phyloP scores from a whole-genome alignment of 108 stramenopile genomes.

The Nitzschia putrida region DNA sequence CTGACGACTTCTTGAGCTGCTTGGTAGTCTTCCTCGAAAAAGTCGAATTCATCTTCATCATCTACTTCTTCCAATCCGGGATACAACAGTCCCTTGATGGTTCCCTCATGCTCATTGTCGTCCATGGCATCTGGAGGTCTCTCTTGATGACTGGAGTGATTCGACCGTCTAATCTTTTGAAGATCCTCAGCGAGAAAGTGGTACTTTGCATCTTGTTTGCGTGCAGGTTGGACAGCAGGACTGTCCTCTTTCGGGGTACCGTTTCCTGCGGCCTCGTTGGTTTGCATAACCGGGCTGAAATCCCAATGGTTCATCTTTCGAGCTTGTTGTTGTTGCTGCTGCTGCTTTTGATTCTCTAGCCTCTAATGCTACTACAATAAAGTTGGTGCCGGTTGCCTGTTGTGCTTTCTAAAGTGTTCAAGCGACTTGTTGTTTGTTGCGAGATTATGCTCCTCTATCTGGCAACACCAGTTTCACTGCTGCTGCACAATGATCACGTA shows the following conservation, averaged over 20 bases:
- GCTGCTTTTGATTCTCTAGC: too few relatives aligned
- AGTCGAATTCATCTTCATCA: not conserved
- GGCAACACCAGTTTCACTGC: too few relatives aligned
- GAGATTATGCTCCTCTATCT: too few relatives aligned
- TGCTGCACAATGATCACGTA: too few relatives aligned
- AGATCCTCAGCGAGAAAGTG: conserved; percentile 11
- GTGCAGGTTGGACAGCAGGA: not conserved
- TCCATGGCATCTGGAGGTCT: conserved; percentile 14
- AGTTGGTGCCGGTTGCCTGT: too few relatives aligned
- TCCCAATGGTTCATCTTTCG: conserved; percentile 11
- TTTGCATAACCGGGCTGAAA: conserved; percentile 10
- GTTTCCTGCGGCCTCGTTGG: conserved; percentile 23
- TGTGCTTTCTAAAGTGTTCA: too few relatives aligned
- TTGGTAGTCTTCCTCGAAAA: conserved; percentile 22
- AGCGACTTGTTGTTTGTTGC: too few relatives aligned
- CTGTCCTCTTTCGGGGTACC: conserved; percentile 10
- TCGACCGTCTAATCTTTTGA: conserved; percentile 20
- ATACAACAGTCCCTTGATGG: conserved; percentile 27
- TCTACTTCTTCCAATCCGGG: conserved; percentile 14
- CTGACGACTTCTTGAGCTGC: conserved; percentile 3
- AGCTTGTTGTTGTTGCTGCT: not conserved
- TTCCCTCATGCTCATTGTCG: conserved; percentile 20
- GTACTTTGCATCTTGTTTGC: not conserved
- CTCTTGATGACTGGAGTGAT: conserved; percentile 13
- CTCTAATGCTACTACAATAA: too few relatives aligned